These are phyloP conservation scores for Echinosphaeria canescens DNA, from an alignment of 2,329 filamentous ascomycete genomes.

Conservation along the genomic window DNA sequence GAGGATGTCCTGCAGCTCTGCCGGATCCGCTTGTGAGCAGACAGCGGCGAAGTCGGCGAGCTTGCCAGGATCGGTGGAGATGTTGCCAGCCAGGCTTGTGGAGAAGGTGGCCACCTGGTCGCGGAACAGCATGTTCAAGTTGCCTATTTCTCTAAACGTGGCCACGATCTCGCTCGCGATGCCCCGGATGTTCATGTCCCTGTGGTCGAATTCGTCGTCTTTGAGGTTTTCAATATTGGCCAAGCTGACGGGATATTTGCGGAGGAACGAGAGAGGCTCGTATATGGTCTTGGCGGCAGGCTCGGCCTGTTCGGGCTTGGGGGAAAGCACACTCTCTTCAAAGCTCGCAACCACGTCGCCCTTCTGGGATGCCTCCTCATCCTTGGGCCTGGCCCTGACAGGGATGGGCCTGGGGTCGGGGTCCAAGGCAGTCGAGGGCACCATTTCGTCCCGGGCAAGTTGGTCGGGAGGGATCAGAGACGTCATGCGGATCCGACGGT, in stretches of 20 bases:
- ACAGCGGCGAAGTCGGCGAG: constrained; percentile 94
- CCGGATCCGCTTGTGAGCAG: constrained; percentile 81
- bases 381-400: too few species aligned
- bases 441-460: too few species aligned
- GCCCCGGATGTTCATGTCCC: constrained; percentile 72
- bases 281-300: constrained; percentile 34
- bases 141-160: constrained; percentile 93
- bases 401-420: constrained; percentile 35
- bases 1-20: constrained; percentile 81
- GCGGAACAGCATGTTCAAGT: constrained; percentile 82
- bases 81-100: constrained; percentile 84
- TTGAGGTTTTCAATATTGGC: constrained; percentile 87
- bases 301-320: constrained; percentile 28
- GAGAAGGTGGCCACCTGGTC: constrained; percentile 97
- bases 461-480: constrained; percentile 58
- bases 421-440: constrained; percentile 29
- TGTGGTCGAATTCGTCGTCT: constrained; percentile 79
- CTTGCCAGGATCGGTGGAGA: constrained; percentile 86
- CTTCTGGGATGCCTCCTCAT: constrained; percentile 34
- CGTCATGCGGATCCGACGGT: constrained; percentile 81
- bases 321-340: constrained; percentile 55
- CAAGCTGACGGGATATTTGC: constrained; percentile 78
- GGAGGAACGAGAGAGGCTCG: constrained; percentile 78
- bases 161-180: constrained; percentile 97
- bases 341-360: constrained; percentile 96